These are phyloP conservation scores for Linderniella brevidens DNA, from an alignment of 257 asterid genomes.

Conservation along the genomic window DNA sequence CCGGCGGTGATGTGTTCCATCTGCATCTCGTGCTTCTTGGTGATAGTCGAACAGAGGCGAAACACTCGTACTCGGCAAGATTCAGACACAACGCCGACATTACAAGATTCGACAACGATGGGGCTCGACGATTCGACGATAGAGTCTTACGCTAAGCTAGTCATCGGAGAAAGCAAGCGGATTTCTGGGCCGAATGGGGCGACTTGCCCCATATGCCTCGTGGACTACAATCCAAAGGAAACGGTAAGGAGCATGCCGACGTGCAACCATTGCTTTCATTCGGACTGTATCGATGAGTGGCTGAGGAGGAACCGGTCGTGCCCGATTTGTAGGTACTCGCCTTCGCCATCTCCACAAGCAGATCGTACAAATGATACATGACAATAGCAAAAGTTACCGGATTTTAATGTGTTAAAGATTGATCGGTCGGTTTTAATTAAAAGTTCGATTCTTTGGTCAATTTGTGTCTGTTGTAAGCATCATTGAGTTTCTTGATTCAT, in stretches of 20 bases:
- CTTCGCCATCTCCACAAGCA: slow-evolving; percentile 3
- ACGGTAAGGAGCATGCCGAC: slow-evolving; percentile 43
- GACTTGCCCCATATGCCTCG: slow-evolving; percentile 65
- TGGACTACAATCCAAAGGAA: slow-evolving; percentile 52
- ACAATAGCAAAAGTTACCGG: too few relatives aligned
- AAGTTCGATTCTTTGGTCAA: too few relatives aligned
- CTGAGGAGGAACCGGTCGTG: slow-evolving; percentile 41
- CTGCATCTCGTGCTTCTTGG: slow-evolving; percentile 18
- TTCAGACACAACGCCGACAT: too few relatives aligned
- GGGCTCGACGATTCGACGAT: slow-evolving; percentile 17
- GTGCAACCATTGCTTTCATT: slow-evolving; percentile 75
- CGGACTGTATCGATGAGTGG: slow-evolving; percentile 81
- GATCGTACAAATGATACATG: too few relatives aligned
- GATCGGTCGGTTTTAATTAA: too few relatives aligned
- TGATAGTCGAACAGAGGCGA: slow-evolving; percentile 14
- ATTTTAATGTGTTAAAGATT: too few relatives aligned
- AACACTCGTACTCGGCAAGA: too few relatives aligned
- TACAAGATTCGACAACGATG: neutral
- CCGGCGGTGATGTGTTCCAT: slow-evolving; percentile 25
- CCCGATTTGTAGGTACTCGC: slow-evolving; percentile 65
- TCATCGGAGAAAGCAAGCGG: slow-evolving; percentile 14
- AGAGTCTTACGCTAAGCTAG: slow-evolving; percentile 11
- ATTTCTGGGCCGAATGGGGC: slow-evolving; percentile 43
- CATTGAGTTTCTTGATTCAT: too few relatives aligned
- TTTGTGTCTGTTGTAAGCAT: too few relatives aligned